Evolutionary conservation across 2,329 filamentous ascomycete species (phyloP).

Genomic region (Cordyceps militaris): DNA sequence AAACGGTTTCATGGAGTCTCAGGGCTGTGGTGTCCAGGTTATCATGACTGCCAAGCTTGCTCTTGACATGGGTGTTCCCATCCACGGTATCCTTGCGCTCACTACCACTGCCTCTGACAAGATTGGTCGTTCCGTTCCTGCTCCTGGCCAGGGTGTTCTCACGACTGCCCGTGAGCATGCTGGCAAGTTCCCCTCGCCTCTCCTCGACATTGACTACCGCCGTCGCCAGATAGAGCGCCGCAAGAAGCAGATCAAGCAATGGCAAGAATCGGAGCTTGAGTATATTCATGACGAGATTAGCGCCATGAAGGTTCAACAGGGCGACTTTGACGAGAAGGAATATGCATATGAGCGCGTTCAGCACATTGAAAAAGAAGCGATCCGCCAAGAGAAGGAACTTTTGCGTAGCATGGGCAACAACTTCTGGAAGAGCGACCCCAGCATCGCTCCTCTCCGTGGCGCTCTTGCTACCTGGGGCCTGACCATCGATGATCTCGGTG

Average conservation of each 20-base stretch:
- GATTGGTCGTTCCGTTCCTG: conserved; percentile 95
- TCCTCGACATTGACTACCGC: conserved; percentile 96
- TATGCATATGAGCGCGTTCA: conserved; percentile 78
- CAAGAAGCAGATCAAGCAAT: conserved; percentile 89
- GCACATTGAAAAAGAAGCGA: conserved; percentile 81
- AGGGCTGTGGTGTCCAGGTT: conserved; percentile 95
- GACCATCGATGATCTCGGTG: conserved; percentile 88
- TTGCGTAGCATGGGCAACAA: conserved; percentile 91
- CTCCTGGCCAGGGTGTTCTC: conserved; percentile 92
- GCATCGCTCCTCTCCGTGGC: conserved; percentile 91
- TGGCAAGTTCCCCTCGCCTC: conserved; percentile 87
- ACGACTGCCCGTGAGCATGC: conserved; percentile 88
- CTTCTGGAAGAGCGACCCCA: conserved; percentile 95
- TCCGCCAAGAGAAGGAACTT: conserved; percentile 87
- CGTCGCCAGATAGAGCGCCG: conserved; percentile 90
- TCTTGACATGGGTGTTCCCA: conserved; percentile 96
- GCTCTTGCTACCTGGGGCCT: conserved; percentile 96
- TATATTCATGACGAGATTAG: conserved; percentile 89
- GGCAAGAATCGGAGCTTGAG: conserved; percentile 91
- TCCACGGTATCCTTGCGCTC: conserved; percentile 88
- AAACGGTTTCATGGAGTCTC: conserved; percentile 98
- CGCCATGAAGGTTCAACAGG: conserved; percentile 76
- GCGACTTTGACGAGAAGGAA: conserved; percentile 70
- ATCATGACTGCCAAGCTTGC: conserved; percentile 97
- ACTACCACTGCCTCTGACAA: conserved; percentile 97